Evolutionary conservation across 495 filamentous ascomycete genomes (phyloP).

Genomic region (Penicillium mononematosum): DNA sequence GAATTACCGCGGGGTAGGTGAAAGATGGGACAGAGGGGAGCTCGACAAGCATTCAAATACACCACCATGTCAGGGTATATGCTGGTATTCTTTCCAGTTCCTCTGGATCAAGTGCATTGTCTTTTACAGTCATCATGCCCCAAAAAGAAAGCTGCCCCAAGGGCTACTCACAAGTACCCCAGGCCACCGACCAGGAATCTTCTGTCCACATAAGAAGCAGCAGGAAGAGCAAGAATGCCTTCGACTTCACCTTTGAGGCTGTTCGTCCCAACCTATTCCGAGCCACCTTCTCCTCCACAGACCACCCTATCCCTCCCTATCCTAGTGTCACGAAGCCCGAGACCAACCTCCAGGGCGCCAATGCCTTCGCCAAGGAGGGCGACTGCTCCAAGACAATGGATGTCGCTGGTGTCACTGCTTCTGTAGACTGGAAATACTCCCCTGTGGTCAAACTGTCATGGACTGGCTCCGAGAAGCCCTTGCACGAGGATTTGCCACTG

Average conservation of each 20-base stretch:
- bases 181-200: conserved; percentile 21
- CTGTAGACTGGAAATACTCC: conserved; percentile 53
- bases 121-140: conserved; percentile 44
- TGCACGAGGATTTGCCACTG: conserved; percentile 58
- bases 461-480: conserved; percentile 45
- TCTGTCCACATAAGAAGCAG: conserved; percentile 45
- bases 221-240: conserved; percentile 33
- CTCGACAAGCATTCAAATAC: conserved; percentile 33
- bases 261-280: conserved; percentile 61
- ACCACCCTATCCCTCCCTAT: conserved; percentile 58
- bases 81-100: conserved; percentile 9
- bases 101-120: conserved; percentile 14
- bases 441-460: conserved; percentile 58
- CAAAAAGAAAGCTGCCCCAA: conserved; percentile 53
- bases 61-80: conserved; percentile 9
- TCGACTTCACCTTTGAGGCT: conserved; percentile 59
- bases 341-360: conserved; percentile 29
- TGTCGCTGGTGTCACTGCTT: conserved; percentile 49
- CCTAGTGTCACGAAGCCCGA: conserved; percentile 54
- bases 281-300: conserved; percentile 59
- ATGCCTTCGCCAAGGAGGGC: conserved; percentile 26
- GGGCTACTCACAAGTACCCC: conserved; percentile 35
- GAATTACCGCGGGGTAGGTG: not conserved
- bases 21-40: not conserved
- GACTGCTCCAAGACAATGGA: conserved; percentile 42